These are phyloP conservation scores for Ophiocytium majus DNA, from an alignment of 352 stramenopile genomes.

Conservation along the genomic window DNA sequence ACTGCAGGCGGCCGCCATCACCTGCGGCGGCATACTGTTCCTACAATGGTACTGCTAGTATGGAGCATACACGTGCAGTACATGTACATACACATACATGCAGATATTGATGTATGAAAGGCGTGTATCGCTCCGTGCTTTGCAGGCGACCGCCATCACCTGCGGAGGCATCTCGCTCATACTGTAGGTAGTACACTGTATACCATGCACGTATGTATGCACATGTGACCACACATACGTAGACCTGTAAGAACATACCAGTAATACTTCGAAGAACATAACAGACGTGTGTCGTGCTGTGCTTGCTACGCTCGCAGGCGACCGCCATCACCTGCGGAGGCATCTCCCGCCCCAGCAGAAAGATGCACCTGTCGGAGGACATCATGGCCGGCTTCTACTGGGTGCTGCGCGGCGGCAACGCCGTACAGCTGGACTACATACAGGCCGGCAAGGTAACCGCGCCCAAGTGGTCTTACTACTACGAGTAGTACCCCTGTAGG, in stretches of 20 bases:
- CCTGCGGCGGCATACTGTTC: conserved; percentile 89
- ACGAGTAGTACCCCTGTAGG: neutral
- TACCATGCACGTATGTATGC: no score
- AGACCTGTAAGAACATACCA: no score
- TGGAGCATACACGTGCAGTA: no score
- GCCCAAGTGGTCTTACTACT: neutral
- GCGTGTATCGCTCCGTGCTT: neutral
- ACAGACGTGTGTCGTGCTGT: no score
- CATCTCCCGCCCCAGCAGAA: conserved; percentile 96
- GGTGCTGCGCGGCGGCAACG: conserved; percentile 86
- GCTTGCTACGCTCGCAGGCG: conserved; percentile 76
- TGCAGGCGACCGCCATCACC: conserved; percentile 72
- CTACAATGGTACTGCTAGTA: no score
- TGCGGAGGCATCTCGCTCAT: conserved; percentile 90
- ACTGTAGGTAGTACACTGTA: no score
- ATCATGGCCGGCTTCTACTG: conserved; percentile 99
- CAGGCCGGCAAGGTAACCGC: conserved; percentile 66
- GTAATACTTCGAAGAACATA: no score
- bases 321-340: conserved; percentile 88
- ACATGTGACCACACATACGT: no score
- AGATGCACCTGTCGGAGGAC: conserved; percentile 98
- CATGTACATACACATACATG: no score
- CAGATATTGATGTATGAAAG: no score
- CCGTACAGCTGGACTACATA: conserved; percentile 97
- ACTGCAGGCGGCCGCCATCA: conserved; percentile 72